Evolutionary conservation across 805 yeast genomes (phyloP), one percentile per base, ranked within the genome.

Genomic region (Wickerhamiella nectarea): DNA sequence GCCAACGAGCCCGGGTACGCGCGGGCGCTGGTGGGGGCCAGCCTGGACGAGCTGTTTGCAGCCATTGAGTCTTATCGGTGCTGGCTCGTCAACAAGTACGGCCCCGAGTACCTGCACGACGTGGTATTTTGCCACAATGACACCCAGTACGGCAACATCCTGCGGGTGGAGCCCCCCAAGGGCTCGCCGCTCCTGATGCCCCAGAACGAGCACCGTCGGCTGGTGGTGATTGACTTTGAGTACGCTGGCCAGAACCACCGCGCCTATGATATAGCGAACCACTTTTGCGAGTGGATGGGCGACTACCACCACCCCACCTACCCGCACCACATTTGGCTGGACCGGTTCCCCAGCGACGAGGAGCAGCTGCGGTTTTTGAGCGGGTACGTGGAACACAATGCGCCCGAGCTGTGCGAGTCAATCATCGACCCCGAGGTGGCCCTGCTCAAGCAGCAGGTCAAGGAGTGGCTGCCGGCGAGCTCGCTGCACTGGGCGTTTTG

Each of bases 211-310:
- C 87, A 81, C 61, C 69, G 76, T 37, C 80, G 77, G 57, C 68
- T 89, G 46, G 94, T 83, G 9, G 98, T 91, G 9, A 91, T 91
- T 56, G 98, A 91, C 60, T 91, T 91, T 60, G 98, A 91, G 63
- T 91, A 89, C 60, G 77, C 95, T 0, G 96, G 95, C 1, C 77
- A 94, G 9, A 91, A 87, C 56, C 68, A 78, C 36, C 85, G 94
- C 1, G 94, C 93, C 2, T 84, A 70, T 58, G 98, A 91, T 59
- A 74, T 91, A 45, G 87, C 87, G 11, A 87, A 91, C 60, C 98
- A 91, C 64, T 82, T 91, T 52, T 73, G 82, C 50, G 98, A 89
- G 65, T 89, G 98, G 98, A 91, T 87, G 96, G 72, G 84, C 39
- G 85, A 91, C 64, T 91, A 89, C 58, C 83, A 80, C 56, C 74